phyloP scores from a whole-genome alignment of 352 stramenopile genomes.

The Phytophthora idaei region DNA sequence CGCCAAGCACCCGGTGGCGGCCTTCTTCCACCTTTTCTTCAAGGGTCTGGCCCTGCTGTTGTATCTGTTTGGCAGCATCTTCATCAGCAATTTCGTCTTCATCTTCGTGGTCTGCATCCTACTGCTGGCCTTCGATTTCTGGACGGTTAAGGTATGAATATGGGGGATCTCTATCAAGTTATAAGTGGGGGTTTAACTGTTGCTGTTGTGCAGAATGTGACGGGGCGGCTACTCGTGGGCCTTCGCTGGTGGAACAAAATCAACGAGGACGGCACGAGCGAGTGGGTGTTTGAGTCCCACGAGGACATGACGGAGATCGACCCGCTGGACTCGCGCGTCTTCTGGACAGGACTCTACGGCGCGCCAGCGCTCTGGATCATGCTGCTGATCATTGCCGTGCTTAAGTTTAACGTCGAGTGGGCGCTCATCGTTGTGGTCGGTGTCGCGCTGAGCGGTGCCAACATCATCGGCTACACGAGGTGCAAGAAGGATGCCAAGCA shows the following conservation, averaged over 20 bases:
- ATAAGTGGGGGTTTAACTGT: neutral
- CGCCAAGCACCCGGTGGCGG: conserved; percentile 93
- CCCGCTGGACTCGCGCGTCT: conserved; percentile 90
- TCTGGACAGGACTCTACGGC: conserved; percentile 97
- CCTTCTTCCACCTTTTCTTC: conserved; percentile 97
- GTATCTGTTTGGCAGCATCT: conserved; percentile 94
- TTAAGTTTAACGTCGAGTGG: conserved; percentile 96
- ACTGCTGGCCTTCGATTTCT: conserved; percentile 97
- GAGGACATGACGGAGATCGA: conserved; percentile 92
- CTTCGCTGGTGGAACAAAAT: conserved; percentile 99
- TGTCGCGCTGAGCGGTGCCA: conserved; percentile 91
- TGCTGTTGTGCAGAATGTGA: conserved; percentile 71
- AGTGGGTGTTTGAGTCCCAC: conserved; percentile 97
- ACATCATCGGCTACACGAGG: conserved; percentile 99
- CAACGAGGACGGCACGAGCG: conserved; percentile 93
- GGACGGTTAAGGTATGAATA: conserved; percentile 93
- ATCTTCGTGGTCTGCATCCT: conserved; percentile 97
- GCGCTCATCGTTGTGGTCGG: conserved; percentile 94
- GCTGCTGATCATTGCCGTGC: conserved; percentile 92
- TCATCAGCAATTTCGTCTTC: conserved; percentile 95
- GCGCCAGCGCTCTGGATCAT: conserved; percentile 92
- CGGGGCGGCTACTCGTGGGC: conserved; percentile 90
- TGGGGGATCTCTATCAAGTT: neutral
- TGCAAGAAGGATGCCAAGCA: conserved; percentile 92
- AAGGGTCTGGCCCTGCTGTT: conserved; percentile 93